phyloP scores from a whole-genome alignment of 345 rosid genomes.

The Cardamine chenopodiifolia region DNA sequence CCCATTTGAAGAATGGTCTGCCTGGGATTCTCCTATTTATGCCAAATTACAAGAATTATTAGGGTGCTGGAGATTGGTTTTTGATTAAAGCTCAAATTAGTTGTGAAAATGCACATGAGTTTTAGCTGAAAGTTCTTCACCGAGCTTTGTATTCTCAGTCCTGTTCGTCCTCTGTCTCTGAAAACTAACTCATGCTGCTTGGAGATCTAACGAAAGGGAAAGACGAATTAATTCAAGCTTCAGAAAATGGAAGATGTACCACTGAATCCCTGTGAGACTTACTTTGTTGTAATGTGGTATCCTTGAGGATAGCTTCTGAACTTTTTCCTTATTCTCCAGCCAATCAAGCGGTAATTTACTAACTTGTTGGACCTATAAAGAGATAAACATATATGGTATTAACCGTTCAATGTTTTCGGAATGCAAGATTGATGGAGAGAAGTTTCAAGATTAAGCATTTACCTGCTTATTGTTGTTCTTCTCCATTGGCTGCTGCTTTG shows the following conservation, averaged over 20 bases:
- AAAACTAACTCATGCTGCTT: slow-evolving; percentile 77
- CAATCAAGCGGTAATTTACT: slow-evolving; percentile 67
- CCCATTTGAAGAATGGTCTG: slow-evolving; percentile 91
- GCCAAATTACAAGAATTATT: slow-evolving; percentile 6
- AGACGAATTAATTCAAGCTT: slow-evolving; percentile 6
- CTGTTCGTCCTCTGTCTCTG: slow-evolving; percentile 82
- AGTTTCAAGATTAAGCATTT: slow-evolving; percentile 25
- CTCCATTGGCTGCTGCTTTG: slow-evolving; percentile 77
- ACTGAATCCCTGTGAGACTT: slow-evolving; percentile 5
- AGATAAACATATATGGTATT: not conserved
- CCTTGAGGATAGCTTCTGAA: slow-evolving; percentile 64
- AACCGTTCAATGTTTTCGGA: not conserved
- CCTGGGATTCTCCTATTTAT: slow-evolving; percentile 57
- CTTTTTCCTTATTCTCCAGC: slow-evolving; percentile 62
- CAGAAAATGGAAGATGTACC: not conserved
- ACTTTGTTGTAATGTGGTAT: slow-evolving; percentile 75
- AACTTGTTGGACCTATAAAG: slow-evolving; percentile 59
- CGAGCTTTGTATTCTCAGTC: slow-evolving; percentile 68
- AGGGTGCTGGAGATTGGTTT: slow-evolving; percentile 6
- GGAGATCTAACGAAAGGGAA: slow-evolving; percentile 48
- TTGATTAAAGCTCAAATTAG: not conserved
- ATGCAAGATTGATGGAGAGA: slow-evolving; percentile 5
- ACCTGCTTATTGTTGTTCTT: slow-evolving; percentile 65
- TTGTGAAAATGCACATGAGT: slow-evolving; percentile 51
- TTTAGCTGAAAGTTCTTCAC: slow-evolving; percentile 93